Percentiles rank a stretch among this genome's conserved stretches.
Evolutionary conservation across 2,329 filamentous ascomycete species (phyloP).

Genomic region (Fusarium ramigenum): DNA sequence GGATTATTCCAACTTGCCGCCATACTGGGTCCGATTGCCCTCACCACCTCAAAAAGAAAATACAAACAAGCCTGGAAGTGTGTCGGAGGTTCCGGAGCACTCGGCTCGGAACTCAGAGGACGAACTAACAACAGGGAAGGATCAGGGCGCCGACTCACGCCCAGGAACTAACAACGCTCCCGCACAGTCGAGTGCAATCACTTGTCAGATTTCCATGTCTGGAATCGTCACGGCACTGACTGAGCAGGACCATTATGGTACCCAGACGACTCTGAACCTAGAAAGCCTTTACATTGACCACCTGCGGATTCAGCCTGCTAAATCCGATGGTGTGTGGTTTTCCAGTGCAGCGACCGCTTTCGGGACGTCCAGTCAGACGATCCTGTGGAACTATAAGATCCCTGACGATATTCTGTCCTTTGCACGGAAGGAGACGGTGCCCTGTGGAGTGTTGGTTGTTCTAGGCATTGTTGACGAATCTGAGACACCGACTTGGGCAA

Average conservation of each 20-base stretch:
- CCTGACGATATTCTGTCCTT: conserved; percentile 62
- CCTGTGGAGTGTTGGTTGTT: conserved; percentile 68
- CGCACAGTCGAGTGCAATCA: conserved; percentile 48
- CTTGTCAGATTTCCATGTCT: conserved; percentile 59
- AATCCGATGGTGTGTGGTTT: conserved; percentile 63
- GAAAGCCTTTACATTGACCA: conserved; percentile 59
- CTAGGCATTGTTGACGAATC: conserved; percentile 59
- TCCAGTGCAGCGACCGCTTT: conserved; percentile 65
- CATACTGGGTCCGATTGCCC: conserved; percentile 66
- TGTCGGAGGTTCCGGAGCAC: neutral
- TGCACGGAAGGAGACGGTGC: conserved; percentile 61
- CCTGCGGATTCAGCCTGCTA: conserved; percentile 49
- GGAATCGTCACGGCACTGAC: conserved; percentile 58
- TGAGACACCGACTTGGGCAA: conserved; percentile 65
- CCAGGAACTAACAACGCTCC: conserved; percentile 40
- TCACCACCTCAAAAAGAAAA: conserved; percentile 36
- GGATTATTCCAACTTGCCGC: conserved; percentile 62
- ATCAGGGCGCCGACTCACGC: conserved; percentile 40
- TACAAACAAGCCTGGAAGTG: neutral
- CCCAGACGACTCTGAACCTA: conserved; percentile 35
- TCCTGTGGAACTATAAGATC: conserved; percentile 70
- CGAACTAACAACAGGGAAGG: neutral
- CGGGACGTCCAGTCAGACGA: conserved; percentile 62
- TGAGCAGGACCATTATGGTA: conserved; percentile 46
- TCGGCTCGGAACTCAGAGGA: neutral